Conservation (phyloP, 2,329 filamentous ascomycete genomes). For the Xylaria hypoxylon region DNA sequence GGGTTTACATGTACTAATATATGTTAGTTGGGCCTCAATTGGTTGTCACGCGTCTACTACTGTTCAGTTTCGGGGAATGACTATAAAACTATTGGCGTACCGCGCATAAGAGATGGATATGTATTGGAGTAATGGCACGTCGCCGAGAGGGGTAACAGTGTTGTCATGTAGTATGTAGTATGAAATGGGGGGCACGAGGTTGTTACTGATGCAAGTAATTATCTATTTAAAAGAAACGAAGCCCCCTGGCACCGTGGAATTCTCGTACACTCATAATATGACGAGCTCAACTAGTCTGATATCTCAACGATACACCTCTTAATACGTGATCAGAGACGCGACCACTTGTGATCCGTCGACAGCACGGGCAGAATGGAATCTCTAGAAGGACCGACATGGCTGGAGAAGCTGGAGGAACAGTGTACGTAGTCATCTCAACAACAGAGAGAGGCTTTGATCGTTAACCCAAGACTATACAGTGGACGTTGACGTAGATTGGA, state of each 20-base stretch:
- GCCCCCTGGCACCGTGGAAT: not conserved
- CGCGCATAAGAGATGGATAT: conserved; percentile 14
- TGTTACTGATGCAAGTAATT: not conserved
- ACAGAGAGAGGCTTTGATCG: not conserved
- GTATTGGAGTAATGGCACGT: conserved; percentile 18
- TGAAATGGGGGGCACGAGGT: not conserved
- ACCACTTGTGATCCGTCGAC: not conserved
- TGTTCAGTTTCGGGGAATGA: not conserved
- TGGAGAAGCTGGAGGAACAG: conserved; percentile 33
- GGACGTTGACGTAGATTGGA: conserved; percentile 64
- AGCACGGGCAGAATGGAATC: conserved; percentile 16
- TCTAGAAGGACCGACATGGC: conserved; percentile 26
- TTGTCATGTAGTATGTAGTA: not conserved
- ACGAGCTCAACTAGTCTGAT: not conserved
- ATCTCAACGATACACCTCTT: not conserved
- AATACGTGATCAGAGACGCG: not conserved
- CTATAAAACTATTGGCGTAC: conserved; percentile 15
- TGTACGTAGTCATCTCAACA: conserved; percentile 12
- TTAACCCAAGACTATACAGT: conserved; percentile 50
- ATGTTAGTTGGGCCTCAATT: conserved; percentile 1
- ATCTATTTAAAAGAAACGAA: not conserved
- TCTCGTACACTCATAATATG: not conserved
- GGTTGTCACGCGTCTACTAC: conserved; percentile 2
- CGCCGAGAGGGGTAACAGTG: conserved; percentile 31
- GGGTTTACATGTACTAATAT: not conserved